Evolutionary conservation across 371 early-diverging fungal species (phyloP).

Genomic region (Mucor plumbeus): DNA sequence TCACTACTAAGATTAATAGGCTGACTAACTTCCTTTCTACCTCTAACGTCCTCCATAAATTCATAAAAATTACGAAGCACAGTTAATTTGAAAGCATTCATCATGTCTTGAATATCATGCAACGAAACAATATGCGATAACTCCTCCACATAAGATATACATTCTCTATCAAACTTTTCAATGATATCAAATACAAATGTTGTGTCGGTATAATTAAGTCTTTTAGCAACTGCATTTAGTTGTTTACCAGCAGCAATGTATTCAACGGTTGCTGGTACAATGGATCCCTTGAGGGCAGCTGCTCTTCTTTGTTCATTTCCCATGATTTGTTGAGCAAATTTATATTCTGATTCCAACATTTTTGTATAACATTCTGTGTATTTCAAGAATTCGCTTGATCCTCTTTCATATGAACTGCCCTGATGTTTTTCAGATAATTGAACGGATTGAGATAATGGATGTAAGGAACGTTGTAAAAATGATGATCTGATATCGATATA

Average conservation of each 20-base stretch:
- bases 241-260: conserved; percentile 71
- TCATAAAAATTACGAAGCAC: conserved; percentile 71
- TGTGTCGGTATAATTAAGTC: conserved; percentile 71
- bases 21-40: conserved; percentile 39
- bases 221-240: conserved; percentile 65
- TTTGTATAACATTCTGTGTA: conserved; percentile 65
- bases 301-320: conserved; percentile 61
- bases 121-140: conserved; percentile 33
- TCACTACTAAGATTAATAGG: conserved; percentile 70
- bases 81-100: conserved; percentile 59
- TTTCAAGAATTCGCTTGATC: conserved; percentile 66
- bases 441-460: conserved; percentile 57
- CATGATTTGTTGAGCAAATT: conserved; percentile 67
- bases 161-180: conserved; percentile 58
- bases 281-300: conserved; percentile 59
- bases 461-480: conserved; percentile 71
- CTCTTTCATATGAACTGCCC: conserved; percentile 71
- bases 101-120: conserved; percentile 57
- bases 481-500: conserved; percentile 78
- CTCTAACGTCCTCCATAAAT: conserved; percentile 73
- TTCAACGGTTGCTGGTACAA: conserved; percentile 62
- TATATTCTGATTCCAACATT: conserved; percentile 60
- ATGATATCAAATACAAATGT: conserved; percentile 82
- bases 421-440: conserved; percentile 54
- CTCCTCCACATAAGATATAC: conserved; percentile 22